Evolutionary conservation across 2,329 filamentous ascomycete species (phyloP).

Genomic region (Cercospora sojina): DNA sequence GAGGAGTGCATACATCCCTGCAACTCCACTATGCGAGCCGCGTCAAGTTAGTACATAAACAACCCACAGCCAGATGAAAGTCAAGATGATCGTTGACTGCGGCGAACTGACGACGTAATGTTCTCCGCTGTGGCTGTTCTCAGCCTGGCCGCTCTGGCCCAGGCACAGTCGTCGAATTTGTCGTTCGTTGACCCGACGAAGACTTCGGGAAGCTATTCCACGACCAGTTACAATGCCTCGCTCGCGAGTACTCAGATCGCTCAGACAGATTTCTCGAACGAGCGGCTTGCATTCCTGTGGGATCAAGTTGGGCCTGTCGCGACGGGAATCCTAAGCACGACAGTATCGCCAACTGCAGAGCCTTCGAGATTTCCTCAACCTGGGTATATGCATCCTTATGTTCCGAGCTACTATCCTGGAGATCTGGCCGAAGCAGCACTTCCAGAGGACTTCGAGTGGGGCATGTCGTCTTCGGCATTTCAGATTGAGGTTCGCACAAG

Average conservation of each 20-base stretch:
- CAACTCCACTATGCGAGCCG: background rate
- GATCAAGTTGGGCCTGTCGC: constrained; percentile 33
- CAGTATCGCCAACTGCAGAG: constrained; percentile 36
- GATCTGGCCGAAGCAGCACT: constrained; percentile 42
- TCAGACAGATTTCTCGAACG: constrained; percentile 49
- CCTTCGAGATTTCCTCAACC: constrained; percentile 36
- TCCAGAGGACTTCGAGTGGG: constrained; percentile 35
- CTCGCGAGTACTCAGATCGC: constrained; percentile 46
- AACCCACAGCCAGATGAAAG: background rate
- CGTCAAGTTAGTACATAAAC: background rate
- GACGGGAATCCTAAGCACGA: constrained; percentile 31
- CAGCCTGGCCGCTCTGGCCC: background rate
- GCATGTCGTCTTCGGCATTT: constrained; percentile 36
- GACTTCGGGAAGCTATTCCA: constrained; percentile 20
- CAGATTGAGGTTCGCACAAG: constrained; percentile 35
- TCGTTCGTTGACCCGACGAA: constrained; percentile 10
- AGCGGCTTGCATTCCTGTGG: constrained; percentile 45
- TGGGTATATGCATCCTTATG: constrained; percentile 45
- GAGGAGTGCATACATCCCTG: constrained; percentile 2
- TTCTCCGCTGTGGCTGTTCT: background rate
- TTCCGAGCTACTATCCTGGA: constrained; percentile 37
- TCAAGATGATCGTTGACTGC: background rate
- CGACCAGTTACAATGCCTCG: constrained; percentile 44
- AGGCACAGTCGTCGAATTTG: constrained; percentile 1
- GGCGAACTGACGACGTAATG: background rate